phyloP scores from a whole-genome alignment of 129 eudicot genomes.

The Flaveria brownii region DNA sequence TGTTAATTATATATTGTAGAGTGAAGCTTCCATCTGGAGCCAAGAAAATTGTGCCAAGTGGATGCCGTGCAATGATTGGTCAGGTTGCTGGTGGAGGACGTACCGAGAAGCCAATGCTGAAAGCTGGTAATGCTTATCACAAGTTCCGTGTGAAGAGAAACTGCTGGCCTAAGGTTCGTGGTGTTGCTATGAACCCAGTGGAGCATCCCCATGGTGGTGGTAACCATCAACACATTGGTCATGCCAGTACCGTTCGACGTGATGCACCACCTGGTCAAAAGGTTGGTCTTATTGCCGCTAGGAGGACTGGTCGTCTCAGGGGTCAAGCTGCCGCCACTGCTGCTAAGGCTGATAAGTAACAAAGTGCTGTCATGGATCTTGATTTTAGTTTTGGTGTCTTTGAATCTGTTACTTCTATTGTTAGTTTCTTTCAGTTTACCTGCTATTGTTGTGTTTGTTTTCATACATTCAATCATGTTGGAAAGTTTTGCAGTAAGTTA shows the following conservation, averaged over 20 bases:
- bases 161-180: conserved; percentile 99
- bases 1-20: conserved; percentile 29
- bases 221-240: conserved; percentile 98
- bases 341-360: conserved; percentile 68
- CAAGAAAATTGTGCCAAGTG: conserved; percentile 84
- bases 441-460: conserved; percentile 27
- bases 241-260: conserved; percentile 83
- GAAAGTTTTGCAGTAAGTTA: conserved; percentile 26
- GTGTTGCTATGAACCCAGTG: conserved; percentile 98
- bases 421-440: conserved; percentile 19
- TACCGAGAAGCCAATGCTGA: conserved; percentile 80
- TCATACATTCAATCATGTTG: conserved; percentile 32
- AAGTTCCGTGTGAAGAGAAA: conserved; percentile 89
- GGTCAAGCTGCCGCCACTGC: conserved; percentile 91
- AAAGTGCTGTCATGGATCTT: conserved; percentile 2
- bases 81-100: conserved; percentile 96
- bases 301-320: conserved; percentile 92
- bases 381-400: conserved; percentile 29
- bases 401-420: conserved; percentile 1
- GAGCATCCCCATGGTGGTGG: conserved; percentile 99
- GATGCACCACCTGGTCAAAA: conserved; percentile 94
- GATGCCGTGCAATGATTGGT: conserved; percentile 91
- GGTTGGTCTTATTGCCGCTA: conserved; percentile 93
- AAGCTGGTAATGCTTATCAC: conserved; percentile 95
- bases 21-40: conserved; percentile 92